A percentile compares a stretch with the other conserved stretches of the same genome.
Conservation (phyloP, 441 rosid genomes). For the Isatis lusitanica region DNA sequence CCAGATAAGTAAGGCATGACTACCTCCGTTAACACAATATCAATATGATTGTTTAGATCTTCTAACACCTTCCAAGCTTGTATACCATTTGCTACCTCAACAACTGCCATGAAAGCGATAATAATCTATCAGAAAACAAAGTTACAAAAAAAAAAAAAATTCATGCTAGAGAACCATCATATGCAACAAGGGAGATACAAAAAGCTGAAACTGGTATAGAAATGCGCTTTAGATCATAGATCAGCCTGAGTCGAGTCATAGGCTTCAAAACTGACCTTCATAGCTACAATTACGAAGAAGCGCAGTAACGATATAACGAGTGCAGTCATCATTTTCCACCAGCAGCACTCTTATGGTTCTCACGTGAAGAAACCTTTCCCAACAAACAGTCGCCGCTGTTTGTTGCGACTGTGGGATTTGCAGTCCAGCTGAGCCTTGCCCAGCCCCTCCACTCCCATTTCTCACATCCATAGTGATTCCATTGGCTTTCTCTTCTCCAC, state of each 20-base stretch:
- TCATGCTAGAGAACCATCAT: neutral
- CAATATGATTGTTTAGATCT: slow-evolving; percentile 67
- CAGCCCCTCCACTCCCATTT: slow-evolving; percentile 42
- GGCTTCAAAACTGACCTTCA: slow-evolving; percentile 48
- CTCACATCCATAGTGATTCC: slow-evolving; percentile 39
- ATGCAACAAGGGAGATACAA: neutral
- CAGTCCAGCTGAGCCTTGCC: slow-evolving; percentile 33
- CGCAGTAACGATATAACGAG: slow-evolving; percentile 71
- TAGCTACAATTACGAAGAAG: slow-evolving; percentile 71
- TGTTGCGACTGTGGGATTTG: slow-evolving; percentile 48
- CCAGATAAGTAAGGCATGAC: slow-evolving; percentile 77
- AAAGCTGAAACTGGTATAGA: neutral
- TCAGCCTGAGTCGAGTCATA: neutral
- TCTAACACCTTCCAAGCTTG: slow-evolving; percentile 82
- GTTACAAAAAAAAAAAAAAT: neutral
- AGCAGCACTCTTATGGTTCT: slow-evolving; percentile 68
- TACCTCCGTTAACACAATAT: slow-evolving; percentile 78
- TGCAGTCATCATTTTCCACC: slow-evolving; percentile 69
- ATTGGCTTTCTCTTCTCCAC: slow-evolving; percentile 39
- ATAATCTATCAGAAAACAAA: slow-evolving; percentile 2
- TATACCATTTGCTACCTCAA: slow-evolving; percentile 66
- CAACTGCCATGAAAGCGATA: slow-evolving; percentile 50
- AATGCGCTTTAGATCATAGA: neutral
- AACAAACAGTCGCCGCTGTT: slow-evolving; percentile 47
- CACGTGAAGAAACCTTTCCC: slow-evolving; percentile 73